Evolutionary conservation across 805 yeast genomes (phyloP), one percentile per base, ranked within the genome.

Genomic region (Candida sithepensis): DNA sequence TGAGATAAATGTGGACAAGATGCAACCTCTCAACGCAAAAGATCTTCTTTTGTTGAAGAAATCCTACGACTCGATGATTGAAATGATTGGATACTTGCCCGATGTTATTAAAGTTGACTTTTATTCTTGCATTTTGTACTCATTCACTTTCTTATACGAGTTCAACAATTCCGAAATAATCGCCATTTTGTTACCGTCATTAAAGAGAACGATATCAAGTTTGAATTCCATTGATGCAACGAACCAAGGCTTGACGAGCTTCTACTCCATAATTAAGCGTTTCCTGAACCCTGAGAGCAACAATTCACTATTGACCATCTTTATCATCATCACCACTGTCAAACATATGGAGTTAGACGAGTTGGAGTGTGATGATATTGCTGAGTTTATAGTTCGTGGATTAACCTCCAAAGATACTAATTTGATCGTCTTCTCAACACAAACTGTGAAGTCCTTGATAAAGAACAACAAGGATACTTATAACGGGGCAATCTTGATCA

Each of bases 41-140:
- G 78, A 78, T 51, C 53, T 76, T 16, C 45, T 64, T 3, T 57
- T 79, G 32, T 65, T 81, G 50, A 81, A 72, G 59, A 77, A 71
- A 47, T 70, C 76, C 5, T 78, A 78, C 47, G 69, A 66, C 14
- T 71, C 77, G 1, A 68, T 87, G 20, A 78, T 82, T n/a, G 78
- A 71, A 7, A 85, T 87, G 82, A 73, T 82, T 20, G 73, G 72
- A 14, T 69, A 69, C 30, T 82, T 91, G 55, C 92, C 95, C 0
- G 79, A 73, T 22, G 73, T 84, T 18, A 85, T 88, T 41, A 79
- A 79, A 54, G 64, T 71, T 12, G 98, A 92, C 61, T 67, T 92
- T 24, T 80, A 79, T 59, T 76, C 91, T 0, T 84, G 96, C 56
- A 57, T 86, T 36, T 65, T 91, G 21, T 83, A 75, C 56, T 74